Base-by-base conservation (phyloP, 768 basidiomycete species). In the Mycena filopes region DNA sequence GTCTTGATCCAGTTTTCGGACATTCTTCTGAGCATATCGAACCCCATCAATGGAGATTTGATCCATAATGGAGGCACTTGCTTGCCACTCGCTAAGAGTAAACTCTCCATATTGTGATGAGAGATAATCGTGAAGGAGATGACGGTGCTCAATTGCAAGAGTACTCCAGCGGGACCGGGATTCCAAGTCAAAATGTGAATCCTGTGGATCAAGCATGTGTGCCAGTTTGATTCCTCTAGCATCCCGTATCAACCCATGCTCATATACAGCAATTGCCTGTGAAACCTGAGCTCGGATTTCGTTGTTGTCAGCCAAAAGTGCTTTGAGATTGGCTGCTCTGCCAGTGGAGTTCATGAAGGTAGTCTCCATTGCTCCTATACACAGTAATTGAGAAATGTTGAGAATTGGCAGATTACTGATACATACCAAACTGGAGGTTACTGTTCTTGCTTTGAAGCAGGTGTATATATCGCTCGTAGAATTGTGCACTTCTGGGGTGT, bases 371-470 rank as follows among this genome's bases (percentile, higher is more conserved):
- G 64, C 62, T 1, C 72, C 72, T 73, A 36, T 9, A 36, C 20
- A 20, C 11, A 43, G 12, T n/a, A 18, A 26, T 45, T 15, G 28
- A 25, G 12, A 42, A 11, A 13, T 18, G 2, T 11, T 20, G 18
- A 11, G 23, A 16, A 3, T 31, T 36, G 8, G 26, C 6, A 49
- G 15, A 31, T 2, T 13, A 25, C 4, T 31, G 6, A n/a, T n/a
- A 48, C 61, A 23, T 26, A 73, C 74, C 69, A 15, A 68, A 50
- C 28, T 70, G 66, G 51, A 33, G 56, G 55, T 75, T 75, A 18
- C 65, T 70, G 12, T 70, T 66, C n/a, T 60, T 29, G 3, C 56
- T 18, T 23, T 74, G 73, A 20, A 75, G 48, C 3, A 54, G 29
- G 26, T 69, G 55, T 33, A 70, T 74, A 16, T 56, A 60, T 3